Base-by-base conservation (phyloP, 495 filamentous ascomycete genomes). In the Tuber aestivum region DNA sequence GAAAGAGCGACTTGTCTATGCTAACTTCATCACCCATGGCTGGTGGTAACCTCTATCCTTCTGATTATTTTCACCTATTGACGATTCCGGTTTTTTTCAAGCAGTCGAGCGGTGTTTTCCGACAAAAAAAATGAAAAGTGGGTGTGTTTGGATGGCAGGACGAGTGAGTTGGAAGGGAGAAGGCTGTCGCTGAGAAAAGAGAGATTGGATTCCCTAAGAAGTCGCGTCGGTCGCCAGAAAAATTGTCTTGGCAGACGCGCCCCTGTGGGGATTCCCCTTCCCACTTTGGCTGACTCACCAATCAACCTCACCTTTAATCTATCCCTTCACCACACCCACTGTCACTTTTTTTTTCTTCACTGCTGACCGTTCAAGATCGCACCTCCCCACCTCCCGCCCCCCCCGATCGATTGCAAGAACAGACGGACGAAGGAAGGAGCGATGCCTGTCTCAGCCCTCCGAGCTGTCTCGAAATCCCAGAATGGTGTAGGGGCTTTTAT, bases 401-500 rank as follows among this genome's bases (percentile, higher is more conserved):
- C 56, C 50, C 5, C 8, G 10, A 65, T 35, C 5, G 27, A 65
- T 35, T 65, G 56, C 32, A 65, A 27, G 27, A 27, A 35, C 50
- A 8, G 71, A 72, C n/a, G 56, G 27, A 48, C 69, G 6, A 71
- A 72, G 38, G 72, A 74, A 41, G 68, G 38, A 79, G 61, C 70
- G 18, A 82, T 82, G 80, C 80, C 80, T 65, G 72, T 82, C 70
- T 79, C 73, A 21, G 75, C 78, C 40, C 75, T 83, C 68, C 82
- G 74, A 40, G 70, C 78, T 70, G 73, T 83, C 35, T 83, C 82
- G n/a, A 75, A 78, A 32, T 65, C 79, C 35, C 79, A 97, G 93
- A 99, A 99, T 85, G 95, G 95, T 87, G 89, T 97, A 79, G 95
- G 94, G 75, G 93, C 95, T 79, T 99, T 98, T 86, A 93, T 99